These are phyloP conservation scores for Chlamydomonas eustigma DNA, from an alignment of 139 green algal genomes.

Conservation along the genomic window DNA sequence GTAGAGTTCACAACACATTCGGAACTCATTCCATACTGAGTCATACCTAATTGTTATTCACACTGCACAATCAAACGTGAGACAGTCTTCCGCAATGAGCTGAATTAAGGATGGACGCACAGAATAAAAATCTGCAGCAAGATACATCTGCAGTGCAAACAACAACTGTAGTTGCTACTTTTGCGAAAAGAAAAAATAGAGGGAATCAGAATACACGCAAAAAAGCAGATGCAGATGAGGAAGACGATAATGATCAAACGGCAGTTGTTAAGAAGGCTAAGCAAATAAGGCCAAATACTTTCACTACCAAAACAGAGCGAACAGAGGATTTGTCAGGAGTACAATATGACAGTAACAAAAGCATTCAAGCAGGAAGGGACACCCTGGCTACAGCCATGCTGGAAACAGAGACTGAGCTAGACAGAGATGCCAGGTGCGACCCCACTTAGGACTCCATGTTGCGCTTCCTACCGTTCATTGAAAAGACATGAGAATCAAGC, in stretches of 20 bases:
- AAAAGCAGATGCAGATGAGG: conserved; percentile 33
- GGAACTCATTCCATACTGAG: no score
- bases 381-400: conserved; percentile 51
- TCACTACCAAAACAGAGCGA: conserved; percentile 26
- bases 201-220: conserved; percentile 62
- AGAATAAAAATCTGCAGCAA: no score
- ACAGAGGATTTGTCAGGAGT: conserved; percentile 24
- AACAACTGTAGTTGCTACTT: background rate
- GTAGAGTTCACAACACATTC: no score
- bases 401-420: conserved; percentile 76
- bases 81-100: no score
- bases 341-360: conserved; percentile 28
- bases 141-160: conserved; percentile 16
- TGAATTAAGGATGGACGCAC: no score
- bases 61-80: no score
- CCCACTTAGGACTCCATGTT: background rate
- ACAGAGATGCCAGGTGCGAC: conserved; percentile 63
- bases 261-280: conserved; percentile 42
- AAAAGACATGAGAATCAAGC: no score
- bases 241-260: conserved; percentile 14
- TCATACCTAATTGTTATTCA: no score
- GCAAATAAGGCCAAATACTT: conserved; percentile 16
- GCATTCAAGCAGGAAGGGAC: conserved; percentile 37
- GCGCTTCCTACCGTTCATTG: background rate
- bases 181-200: conserved; percentile 34